phyloP scores from a whole-genome alignment of 2,329 filamentous ascomycete genomes.

The Alternaria infectoria region DNA sequence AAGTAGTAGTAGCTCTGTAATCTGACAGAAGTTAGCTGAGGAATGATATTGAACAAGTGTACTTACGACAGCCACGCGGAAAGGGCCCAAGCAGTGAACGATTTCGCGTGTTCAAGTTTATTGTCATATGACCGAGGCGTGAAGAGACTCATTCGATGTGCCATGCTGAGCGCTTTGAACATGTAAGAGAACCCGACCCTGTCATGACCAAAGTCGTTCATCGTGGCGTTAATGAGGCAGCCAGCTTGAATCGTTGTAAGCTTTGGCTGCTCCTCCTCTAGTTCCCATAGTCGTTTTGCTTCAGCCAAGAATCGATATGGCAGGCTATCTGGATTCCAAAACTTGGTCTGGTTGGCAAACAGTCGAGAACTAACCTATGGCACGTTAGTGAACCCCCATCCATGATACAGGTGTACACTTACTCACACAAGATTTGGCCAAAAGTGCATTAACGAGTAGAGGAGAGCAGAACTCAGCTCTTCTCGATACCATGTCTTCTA shows the following conservation, averaged over 20 bases:
- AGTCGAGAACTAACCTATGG: constrained; percentile 9
- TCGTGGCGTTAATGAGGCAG: constrained; percentile 12
- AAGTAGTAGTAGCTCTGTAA: constrained; percentile 15
- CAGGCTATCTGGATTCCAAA: constrained; percentile 23
- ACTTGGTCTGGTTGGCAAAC: constrained; percentile 9
- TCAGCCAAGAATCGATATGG: constrained; percentile 26
- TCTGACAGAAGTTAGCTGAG: neutral
- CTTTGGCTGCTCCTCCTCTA: constrained; percentile 6
- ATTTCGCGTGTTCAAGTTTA: constrained; percentile 6
- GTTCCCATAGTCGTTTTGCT: constrained; percentile 29
- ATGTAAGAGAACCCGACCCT: constrained; percentile 13
- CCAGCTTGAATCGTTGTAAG: constrained; percentile 25
- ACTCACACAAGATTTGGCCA: constrained; percentile 30
- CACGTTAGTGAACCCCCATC: neutral
- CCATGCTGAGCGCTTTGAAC: constrained; percentile 17
- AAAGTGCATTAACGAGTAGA: constrained; percentile 26
- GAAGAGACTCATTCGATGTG: constrained; percentile 19
- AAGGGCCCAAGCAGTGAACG: constrained; percentile 18
- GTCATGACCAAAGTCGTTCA: constrained; percentile 14
- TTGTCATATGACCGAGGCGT: neutral
- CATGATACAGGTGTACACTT: neutral
- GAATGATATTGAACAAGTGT: neutral
- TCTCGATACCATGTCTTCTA: constrained; percentile 24
- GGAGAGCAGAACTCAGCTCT: constrained; percentile 20
- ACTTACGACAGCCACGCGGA: constrained; percentile 9